Base-by-base conservation (phyloP, 805 yeast species). In the Kuraishia cidri region DNA sequence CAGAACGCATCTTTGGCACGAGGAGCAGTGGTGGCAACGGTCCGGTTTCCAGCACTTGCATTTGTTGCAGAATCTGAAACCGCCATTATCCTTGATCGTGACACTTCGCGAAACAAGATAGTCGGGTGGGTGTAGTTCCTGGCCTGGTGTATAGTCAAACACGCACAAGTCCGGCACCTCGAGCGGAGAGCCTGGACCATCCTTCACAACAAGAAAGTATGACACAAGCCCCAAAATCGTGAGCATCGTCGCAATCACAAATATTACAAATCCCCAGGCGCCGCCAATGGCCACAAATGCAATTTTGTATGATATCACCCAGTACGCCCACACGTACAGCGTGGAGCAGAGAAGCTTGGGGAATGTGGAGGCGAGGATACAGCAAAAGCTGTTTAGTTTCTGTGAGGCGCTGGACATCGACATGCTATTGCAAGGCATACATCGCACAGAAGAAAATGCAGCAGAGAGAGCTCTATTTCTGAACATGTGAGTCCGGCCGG, bases 181-280 rank as follows among this genome's bases (percentile, higher is more conserved):
- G 13, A 59, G 38, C 0, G 90, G 86, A 12, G 79, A 71, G 0
- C 90, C 90, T 0, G 81, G 67, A 0, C 86, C 86, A 2, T 54
- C 53, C 1, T 22, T n/a, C 2, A 78, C 60, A 3, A 77, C 69
- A 39, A 58, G 52, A 47, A 57, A 72, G 47, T 80, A 80, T 2
- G 80, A 58, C 41, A 63, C 62, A 4, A 77, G 29, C 14, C 66
- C 60, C 11, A 69, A 45, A 0, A 33, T 16, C 20, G 60, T 62
- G 8, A 71, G 44, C 11, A 42, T 17, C 0, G 56, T 17, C 1
- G 60, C 60, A 4, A 52, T 14, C 0, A 54, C 21, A 3, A 46
- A 46, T 0, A 60, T 21, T 0, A 45, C 3, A 5, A 38, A 8
- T 6, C 49, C 54, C 4, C 27, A 2, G 3, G 31, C 5, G 16